Base-by-base conservation (phyloP, 75 land plant genomes). In the Selaginella moellendorffii region DNA sequence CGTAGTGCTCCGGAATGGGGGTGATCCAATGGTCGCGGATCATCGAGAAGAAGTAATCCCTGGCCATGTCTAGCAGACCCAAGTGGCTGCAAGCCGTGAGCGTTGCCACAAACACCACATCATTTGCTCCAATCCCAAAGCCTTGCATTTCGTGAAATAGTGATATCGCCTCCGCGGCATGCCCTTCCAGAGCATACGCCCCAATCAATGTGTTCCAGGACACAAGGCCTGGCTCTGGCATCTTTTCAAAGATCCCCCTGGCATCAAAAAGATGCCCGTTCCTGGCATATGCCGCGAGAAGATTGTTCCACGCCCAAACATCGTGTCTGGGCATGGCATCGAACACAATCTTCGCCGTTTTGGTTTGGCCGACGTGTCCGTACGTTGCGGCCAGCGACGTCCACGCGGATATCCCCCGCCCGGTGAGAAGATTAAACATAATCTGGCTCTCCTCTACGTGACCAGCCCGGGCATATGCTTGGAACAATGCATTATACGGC, bases 71-170 rank as follows among this genome's bases (percentile, higher is more conserved):
- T 24, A 81, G 26, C 25, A 83, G 68, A 18, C 86, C 78, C 54
- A 65, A 53, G 52, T 71, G 71, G 63, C 76, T 81, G 63, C 86
- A 81, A 29, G 81, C 86, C 23, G 81, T 69, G 10, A 83, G 81
- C 46, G 46, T 14, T 14, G 10, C 46, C 10, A 36, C 46, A 36
- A 36, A 36, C 46, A 14, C 46, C 14, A 36, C 46, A 5, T 5
- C 46, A 14, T 36, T 36, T 5, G 46, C 46, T 36, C 46, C 14
- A 5, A 36, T 14, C 46, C 46, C 46, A 5, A 5, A 5, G 10
- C 5, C 10, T 5, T 36, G 46, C 46, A 36, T 36, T 14, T 5
- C 5, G 46, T 36, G 46, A 36, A 36, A 36, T 14, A 36, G 46
- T 14, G 5, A 5, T 5, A 36, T 36, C 46, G 46, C 46, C 46